phyloP scores from a whole-genome alignment of 257 asterid genomes.

The Nicotiana tabacum region DNA sequence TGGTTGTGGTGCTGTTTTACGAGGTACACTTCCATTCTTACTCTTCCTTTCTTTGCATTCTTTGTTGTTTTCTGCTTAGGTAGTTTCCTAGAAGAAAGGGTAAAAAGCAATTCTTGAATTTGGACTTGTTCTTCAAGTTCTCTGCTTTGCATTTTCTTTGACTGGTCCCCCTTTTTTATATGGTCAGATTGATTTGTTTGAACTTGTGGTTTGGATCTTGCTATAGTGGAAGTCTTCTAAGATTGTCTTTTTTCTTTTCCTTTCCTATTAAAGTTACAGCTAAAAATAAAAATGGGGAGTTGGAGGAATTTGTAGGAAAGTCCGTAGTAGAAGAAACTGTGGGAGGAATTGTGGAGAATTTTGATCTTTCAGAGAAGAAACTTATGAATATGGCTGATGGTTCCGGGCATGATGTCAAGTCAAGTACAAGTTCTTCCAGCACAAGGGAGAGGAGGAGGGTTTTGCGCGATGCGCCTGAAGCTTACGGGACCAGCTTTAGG shows the following conservation, averaged over 20 bases:
- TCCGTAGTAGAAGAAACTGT: conserved; percentile 41
- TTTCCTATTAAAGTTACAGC: conserved; percentile 44
- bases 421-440: conserved; percentile 46
- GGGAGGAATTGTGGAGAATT: conserved; percentile 37
- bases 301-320: conserved; percentile 49
- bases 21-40: conserved; percentile 40
- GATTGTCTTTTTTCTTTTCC: background rate
- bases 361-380: conserved; percentile 31
- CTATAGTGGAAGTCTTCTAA: background rate
- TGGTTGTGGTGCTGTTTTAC: conserved; percentile 73
- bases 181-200: conserved; percentile 9
- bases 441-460: conserved; percentile 43
- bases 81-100: background rate
- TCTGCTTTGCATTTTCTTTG: conserved; percentile 14
- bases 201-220: background rate
- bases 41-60: background rate
- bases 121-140: conserved; percentile 9
- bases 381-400: conserved; percentile 38
- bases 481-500: conserved; percentile 20
- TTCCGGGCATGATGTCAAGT: conserved; percentile 51
- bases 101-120: background rate
- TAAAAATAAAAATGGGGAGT: conserved; percentile 50
- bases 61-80: background rate
- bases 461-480: conserved; percentile 29
- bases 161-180: background rate